Conservation (phyloP, 2,329 filamentous ascomycete genomes). For the Dactylellina parvicollis region DNA sequence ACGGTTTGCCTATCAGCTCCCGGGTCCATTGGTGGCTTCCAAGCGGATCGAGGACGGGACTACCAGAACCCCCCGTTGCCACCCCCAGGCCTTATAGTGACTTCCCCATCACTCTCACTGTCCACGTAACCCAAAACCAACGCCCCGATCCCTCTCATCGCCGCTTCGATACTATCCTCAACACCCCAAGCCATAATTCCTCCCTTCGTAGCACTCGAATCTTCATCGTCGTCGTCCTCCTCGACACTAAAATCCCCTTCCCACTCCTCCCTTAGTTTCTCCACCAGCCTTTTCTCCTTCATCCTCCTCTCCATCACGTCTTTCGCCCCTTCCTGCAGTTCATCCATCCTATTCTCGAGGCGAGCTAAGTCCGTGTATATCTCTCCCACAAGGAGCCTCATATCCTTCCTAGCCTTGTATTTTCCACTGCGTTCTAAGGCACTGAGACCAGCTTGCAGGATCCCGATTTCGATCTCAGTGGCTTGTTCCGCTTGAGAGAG, state of each 20-base stretch:
- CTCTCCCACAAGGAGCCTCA: not conserved
- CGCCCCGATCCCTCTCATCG: conserved; percentile 20
- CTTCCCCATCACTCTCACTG: conserved; percentile 15
- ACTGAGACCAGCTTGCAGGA: not conserved
- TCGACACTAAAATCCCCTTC: not conserved
- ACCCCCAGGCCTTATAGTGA: not conserved
- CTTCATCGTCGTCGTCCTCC: not conserved
- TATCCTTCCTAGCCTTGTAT: not conserved
- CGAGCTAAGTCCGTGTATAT: not conserved
- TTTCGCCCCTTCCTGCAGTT: conserved; percentile 3
- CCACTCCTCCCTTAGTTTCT: not conserved
- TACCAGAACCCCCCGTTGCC: not conserved
- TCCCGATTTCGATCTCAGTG: conserved; percentile 2
- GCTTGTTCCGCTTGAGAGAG: conserved; percentile 11
- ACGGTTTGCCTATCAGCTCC: no score
- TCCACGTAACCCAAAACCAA: conserved; percentile 18
- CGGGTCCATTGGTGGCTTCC: no score
- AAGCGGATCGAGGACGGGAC: no score
- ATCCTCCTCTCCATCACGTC: conserved; percentile 3
- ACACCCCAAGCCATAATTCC: not conserved
- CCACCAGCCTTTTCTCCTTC: not conserved
- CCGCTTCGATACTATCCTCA: conserved; percentile 12
- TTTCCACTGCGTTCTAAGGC: not conserved
- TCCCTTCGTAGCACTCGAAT: not conserved
- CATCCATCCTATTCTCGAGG: not conserved